Base-by-base conservation (phyloP, 495 filamentous ascomycete species). In the Durotheca rogersii region DNA sequence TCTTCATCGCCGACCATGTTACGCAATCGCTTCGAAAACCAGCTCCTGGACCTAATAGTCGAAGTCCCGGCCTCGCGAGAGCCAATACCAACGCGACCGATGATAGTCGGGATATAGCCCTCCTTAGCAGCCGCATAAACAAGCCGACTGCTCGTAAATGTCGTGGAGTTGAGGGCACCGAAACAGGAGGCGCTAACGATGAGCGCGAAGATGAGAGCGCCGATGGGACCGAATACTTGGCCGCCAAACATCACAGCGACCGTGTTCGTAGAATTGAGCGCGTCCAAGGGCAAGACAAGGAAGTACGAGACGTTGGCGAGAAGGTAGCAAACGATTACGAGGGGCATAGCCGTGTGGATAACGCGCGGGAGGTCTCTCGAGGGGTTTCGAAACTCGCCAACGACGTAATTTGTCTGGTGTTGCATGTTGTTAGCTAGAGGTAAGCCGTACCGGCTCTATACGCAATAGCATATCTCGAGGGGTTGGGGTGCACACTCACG, bases 71-170 rank as follows among this genome's bases (percentile, higher is more conserved):
- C 56, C 11, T 66, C 54, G 7, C 70, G 65, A 14, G 68, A 72
- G n/a, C 79, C 72, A 42, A 93, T 71, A 17, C 93, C 94, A 29
- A 97, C 83, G 41, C 81, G 86, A 21, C 89, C 88, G 53, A 96
- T 90, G 10, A 96, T 49, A 2, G 80, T 70, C 1, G 94, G 93
- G 21, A 98, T 80, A 61, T 95, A 96, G 39, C 93, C 92, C 72
- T 97, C 93, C 60, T 95, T 95, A 9, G 90, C 92, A 14, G 93
- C 93, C 15, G 83, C 89, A 69, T 98, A 97, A 61, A 96, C 85
- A 12, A 98, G 81, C 5, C 93, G 87, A 51, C 89, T 88, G 53
- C 81, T 86, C 38, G 93, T 98, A 68, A 98, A 97, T 31, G 89
- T 88, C n/a, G 88, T 86, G 40, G 89, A 90, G 69, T 98, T 98